Evolutionary conservation across 352 stramenopile genomes (phyloP), one percentile per base, ranked within the genome.

Genomic region (Pythium myriotylum): DNA sequence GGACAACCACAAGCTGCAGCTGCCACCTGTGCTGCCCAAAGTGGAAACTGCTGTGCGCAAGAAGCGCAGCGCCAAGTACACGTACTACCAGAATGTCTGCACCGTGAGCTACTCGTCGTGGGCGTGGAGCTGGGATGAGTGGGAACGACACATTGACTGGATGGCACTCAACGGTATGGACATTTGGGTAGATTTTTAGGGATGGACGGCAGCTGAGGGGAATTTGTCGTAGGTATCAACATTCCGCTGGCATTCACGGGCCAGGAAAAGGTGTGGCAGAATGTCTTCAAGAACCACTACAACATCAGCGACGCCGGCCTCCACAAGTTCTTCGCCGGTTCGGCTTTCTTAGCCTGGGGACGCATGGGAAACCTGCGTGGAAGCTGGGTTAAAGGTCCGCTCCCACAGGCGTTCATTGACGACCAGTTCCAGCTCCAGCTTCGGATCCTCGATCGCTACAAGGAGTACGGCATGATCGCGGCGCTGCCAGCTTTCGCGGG

Each of bases 81-180:
- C 84, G 29, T 97, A 98, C 76, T 94, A 96, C 62, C 87, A 95
- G 62, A 98, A 98, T 66, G 89, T 97, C 27, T 97, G 90, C 70
- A 97, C 89, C 0, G 87, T 92, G 55, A 94, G 87, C 68, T 98
- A 98, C 70, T 95, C 84, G 40, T 89, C 87, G 47, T 95, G 89
- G 73, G 81, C 79, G 45, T 97, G 92, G 86, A 79, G 85, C 19
- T 96, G 87, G 84, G 26, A 65, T n/a, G 72, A 92, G 59, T 98
- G 92, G 92, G 84, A 96, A 68, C 70, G 74, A 3, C 89, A 97
- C 69, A 90, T 98, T 57, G 91, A 98, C 74, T 97, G 90, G 89
- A 95, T 97, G 81, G 89, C 88, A 16, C 67, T 97, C n/a, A 96
- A 93, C 47, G 91, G 83, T 84, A 39, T n/a, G 51, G 53, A 1